A percentile compares a stretch with the other conserved stretches of the same genome.
These are phyloP conservation scores for Linum tenue DNA, from an alignment of 345 rosid genomes.

Conservation along the genomic window DNA sequence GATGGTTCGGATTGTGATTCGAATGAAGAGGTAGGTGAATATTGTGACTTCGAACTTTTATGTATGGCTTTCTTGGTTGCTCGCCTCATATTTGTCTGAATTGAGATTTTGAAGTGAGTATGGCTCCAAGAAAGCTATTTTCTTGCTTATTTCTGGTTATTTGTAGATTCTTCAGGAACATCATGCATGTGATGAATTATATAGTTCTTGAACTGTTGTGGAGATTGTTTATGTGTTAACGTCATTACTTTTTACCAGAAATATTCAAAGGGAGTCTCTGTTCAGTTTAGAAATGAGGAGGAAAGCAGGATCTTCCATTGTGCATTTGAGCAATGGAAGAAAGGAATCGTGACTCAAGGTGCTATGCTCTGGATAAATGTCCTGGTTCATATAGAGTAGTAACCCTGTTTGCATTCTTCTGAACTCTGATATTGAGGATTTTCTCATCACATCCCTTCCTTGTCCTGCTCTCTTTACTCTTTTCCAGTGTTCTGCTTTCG, in stretches of 20 bases:
- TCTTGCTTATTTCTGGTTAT: neutral
- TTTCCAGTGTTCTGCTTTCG: neutral
- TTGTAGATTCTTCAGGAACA: neutral
- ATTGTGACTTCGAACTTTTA: neutral
- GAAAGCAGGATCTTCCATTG: slow-evolving; percentile 71
- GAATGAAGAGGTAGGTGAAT: slow-evolving; percentile 45
- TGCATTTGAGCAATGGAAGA: slow-evolving; percentile 78
- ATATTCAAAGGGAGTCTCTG: slow-evolving; percentile 50
- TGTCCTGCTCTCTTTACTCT: neutral
- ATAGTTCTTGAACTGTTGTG: slow-evolving; percentile 15
- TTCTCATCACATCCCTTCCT: neutral
- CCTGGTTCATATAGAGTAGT: slow-evolving; percentile 11
- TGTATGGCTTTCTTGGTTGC: neutral
- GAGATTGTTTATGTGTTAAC: slow-evolving; percentile 21
- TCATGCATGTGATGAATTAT: neutral
- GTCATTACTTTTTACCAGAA: slow-evolving; percentile 43
- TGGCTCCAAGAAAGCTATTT: neutral
- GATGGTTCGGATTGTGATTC: slow-evolving; percentile 25
- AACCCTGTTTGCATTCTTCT: slow-evolving; percentile 2
- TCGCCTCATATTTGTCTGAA: neutral
- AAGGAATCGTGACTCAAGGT: slow-evolving; percentile 51
- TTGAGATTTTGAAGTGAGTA: neutral
- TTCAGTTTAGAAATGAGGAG: slow-evolving; percentile 64
- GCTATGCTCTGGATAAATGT: slow-evolving; percentile 23
- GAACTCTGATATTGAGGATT: neutral